Evolutionary conservation across 768 basidiomycete genomes (phyloP).

Genomic region (Suillus weaverae): DNA sequence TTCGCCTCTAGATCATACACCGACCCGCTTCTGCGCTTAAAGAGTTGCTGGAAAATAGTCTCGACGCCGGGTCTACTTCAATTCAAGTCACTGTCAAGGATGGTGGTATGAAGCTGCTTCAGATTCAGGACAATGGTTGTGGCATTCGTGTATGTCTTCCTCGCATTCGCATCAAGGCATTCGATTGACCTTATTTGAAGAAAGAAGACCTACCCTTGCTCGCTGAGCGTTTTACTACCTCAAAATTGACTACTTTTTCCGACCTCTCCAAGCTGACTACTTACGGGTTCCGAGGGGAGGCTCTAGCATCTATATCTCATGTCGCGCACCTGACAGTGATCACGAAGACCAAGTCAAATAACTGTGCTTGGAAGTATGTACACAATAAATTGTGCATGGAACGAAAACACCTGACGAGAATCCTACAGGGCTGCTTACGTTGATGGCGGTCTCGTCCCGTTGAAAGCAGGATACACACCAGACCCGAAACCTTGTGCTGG

Average conservation of each 20-base stretch:
- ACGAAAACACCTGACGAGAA: slow-evolving; percentile 5
- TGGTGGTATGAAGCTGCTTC: slow-evolving; percentile 90
- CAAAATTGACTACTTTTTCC: slow-evolving; percentile 83
- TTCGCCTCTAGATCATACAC: slow-evolving; percentile 68
- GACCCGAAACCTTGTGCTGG: slow-evolving; percentile 92
- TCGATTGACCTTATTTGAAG: slow-evolving; percentile 38
- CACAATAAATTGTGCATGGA: neutral
- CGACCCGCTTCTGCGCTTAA: slow-evolving; percentile 94
- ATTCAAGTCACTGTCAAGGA: slow-evolving; percentile 92
- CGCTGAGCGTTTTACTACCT: slow-evolving; percentile 94
- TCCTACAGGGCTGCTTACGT: slow-evolving; percentile 70
- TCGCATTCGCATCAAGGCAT: neutral
- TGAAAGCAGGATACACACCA: slow-evolving; percentile 66
- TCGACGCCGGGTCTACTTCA: slow-evolving; percentile 90
- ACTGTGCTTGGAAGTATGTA: slow-evolving; percentile 91
- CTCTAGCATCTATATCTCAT: slow-evolving; percentile 93
- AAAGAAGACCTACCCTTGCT: slow-evolving; percentile 87
- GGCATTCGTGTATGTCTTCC: slow-evolving; percentile 76
- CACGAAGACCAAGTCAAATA: slow-evolving; percentile 84
- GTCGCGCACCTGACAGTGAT: slow-evolving; percentile 85
- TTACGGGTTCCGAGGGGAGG: slow-evolving; percentile 97
- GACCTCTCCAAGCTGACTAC: slow-evolving; percentile 84
- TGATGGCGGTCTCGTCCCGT: slow-evolving; percentile 70
- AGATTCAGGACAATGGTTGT: slow-evolving; percentile 96
- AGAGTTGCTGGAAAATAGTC: slow-evolving; percentile 89